Evolutionary conservation across 176 grass and related monocot genomes (phyloP), one percentile per base, ranked within the genome.

Genomic region (Saccharum officinarum): DNA sequence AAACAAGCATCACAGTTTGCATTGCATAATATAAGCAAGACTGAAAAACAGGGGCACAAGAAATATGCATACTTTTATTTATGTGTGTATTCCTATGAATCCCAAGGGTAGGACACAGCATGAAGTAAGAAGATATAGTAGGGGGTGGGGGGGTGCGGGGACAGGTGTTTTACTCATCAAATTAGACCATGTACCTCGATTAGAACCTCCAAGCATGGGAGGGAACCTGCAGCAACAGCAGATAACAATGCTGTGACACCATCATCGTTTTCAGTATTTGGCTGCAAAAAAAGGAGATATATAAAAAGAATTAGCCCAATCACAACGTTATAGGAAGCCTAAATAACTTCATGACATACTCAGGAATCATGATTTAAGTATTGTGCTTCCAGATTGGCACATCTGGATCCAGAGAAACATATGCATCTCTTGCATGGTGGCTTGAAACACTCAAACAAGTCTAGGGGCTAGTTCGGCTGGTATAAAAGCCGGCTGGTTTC

Each of bases 241-340:
- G 96, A 98, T 76, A 98, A 70, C 13, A 98, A 87, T 25, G 96
- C 86, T 9, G 93, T 95, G 36, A 95, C 89, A 30, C 94, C 88
- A 85, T 94, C 93, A 39, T 85, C 97, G 8, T 90, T 98, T 94
- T 95, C 95, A 73, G 82, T 87, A 80, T 95, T 91, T 62, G 85
- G 88, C 95, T 97, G 79, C 74, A 91, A 62, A 49, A 14, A 4
- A 7, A 76, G 20, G 83, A 77, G 65, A 55, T 72, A 54, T 33
- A 0, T 37, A 64, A 26, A 39, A 41, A 39, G 40, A 70, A 59
- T 59, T 73, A 81, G 36, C 22, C 63, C 33, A 46, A 44, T 57
- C 28, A 57, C 26, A 65, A 30, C 4, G 1, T 18, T 45, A 18
- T 33, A 1, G 5, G 30, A 73, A 88, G 3, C 55, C 52, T 62